A percentile compares a stretch with the other conserved stretches of the same genome.
Evolutionary conservation across 371 early-diverging fungal genomes (phyloP).

Genomic region (Mortierella sp.): DNA sequence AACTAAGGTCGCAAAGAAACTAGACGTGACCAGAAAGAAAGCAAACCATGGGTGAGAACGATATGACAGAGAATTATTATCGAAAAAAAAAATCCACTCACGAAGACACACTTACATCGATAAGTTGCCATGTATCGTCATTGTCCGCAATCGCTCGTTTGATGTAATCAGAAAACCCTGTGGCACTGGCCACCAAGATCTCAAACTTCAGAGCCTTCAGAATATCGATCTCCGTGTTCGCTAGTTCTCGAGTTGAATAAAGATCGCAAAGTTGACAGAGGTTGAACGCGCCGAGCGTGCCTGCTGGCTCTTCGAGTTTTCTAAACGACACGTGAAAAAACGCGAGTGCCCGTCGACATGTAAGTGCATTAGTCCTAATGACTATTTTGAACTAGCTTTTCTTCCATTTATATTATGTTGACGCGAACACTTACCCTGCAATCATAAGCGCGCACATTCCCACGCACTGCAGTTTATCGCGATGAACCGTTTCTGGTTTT

Average conservation of each 20-base stretch:
- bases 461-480: conserved; percentile 22
- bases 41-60: background rate
- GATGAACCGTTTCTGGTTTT: background rate
- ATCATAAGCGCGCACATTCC: conserved; percentile 48
- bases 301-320: conserved; percentile 39
- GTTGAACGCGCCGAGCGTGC: conserved; percentile 13
- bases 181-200: conserved; percentile 42
- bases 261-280: conserved; percentile 22
- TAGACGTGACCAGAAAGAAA: background rate
- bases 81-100: background rate
- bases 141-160: conserved; percentile 29
- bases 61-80: no score
- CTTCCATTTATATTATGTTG: background rate
- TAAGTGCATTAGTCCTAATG: background rate
- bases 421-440: conserved; percentile 24
- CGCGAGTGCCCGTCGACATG: background rate
- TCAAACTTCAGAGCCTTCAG: conserved; percentile 46
- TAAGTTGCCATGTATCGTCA: conserved; percentile 7
- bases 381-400: no score
- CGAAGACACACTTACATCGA: conserved; percentile 34
- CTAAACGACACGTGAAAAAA: conserved; percentile 4
- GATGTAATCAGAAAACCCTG: conserved; percentile 43
- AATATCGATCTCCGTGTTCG: conserved; percentile 38
- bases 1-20: conserved; percentile 51
- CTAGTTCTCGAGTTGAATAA: conserved; percentile 30